Percentiles rank a stretch among this genome's conserved stretches.
Evolutionary conservation across 345 rosid species (phyloP).

Genomic region (Noccaea bulbosa): DNA sequence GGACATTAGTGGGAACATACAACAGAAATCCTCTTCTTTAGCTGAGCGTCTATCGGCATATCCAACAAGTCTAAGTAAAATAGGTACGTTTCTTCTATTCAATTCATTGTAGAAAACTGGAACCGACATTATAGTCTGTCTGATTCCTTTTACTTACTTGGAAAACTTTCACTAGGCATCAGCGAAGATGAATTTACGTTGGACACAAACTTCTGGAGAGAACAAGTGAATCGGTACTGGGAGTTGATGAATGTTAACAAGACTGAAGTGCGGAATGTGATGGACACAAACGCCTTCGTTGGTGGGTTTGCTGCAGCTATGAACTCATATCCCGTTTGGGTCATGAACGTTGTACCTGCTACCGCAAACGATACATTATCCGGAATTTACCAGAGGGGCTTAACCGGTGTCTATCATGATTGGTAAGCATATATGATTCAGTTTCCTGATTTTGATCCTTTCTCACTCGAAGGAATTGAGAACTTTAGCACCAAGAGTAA

Average conservation of each 20-base stretch:
- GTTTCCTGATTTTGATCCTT: background rate
- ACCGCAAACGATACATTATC: slow-evolving; percentile 71
- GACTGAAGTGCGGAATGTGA: slow-evolving; percentile 67
- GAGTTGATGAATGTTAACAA: slow-evolving; percentile 61
- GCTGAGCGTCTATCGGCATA: slow-evolving; percentile 69
- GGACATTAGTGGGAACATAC: slow-evolving; percentile 40
- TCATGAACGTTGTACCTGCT: slow-evolving; percentile 84
- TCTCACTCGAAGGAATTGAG: too few species aligned
- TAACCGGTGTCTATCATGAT: slow-evolving; percentile 81
- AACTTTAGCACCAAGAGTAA: background rate
- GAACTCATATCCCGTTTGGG: slow-evolving; percentile 79
- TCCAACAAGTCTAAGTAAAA: slow-evolving; percentile 59
- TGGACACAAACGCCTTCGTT: slow-evolving; percentile 85
- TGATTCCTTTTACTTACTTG: slow-evolving; percentile 15
- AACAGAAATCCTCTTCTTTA: slow-evolving; percentile 56
- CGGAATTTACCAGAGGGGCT: slow-evolving; percentile 77
- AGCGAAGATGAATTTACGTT: slow-evolving; percentile 60
- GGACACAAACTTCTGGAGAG: slow-evolving; percentile 76
- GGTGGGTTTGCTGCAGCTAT: slow-evolving; percentile 87
- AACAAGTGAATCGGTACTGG: slow-evolving; percentile 74
- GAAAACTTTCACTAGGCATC: slow-evolving; percentile 55
- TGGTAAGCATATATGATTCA: slow-evolving; percentile 57
- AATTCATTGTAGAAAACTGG: background rate
- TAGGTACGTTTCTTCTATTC: slow-evolving; percentile 53
- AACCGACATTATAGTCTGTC: background rate